phyloP scores from a whole-genome alignment of 2,329 filamentous ascomycete genomes.

The Chrysosporium keratinophilum region DNA sequence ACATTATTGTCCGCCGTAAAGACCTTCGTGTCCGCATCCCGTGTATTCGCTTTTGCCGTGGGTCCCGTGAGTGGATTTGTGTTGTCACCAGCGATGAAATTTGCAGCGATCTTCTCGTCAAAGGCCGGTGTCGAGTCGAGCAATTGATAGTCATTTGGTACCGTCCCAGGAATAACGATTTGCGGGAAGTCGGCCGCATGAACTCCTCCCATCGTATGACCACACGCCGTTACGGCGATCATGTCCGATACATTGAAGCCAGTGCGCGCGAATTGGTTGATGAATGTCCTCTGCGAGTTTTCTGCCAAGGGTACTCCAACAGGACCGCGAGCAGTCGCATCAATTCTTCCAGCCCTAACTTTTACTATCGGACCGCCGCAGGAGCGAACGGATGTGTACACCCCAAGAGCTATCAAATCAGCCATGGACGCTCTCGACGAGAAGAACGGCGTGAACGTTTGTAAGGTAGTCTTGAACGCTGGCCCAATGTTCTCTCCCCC shows the following conservation, averaged over 20 bases:
- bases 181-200: constrained; percentile 12
- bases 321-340: constrained; percentile 11
- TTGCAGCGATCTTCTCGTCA: constrained; percentile 13
- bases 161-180: constrained; percentile 7
- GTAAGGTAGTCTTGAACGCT: constrained; percentile 13
- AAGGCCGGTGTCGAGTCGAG: constrained; percentile 10
- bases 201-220: constrained; percentile 14
- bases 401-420: constrained; percentile 14
- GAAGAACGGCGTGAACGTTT: constrained; percentile 12
- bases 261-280: constrained; percentile 14
- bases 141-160: constrained; percentile 10
- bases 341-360: constrained; percentile 11
- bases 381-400: constrained; percentile 13
- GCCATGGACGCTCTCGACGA: constrained; percentile 13
- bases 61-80: constrained; percentile 10
- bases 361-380: constrained; percentile 14
- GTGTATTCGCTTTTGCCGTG: constrained; percentile 8
- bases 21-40: constrained; percentile 14
- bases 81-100: constrained; percentile 7
- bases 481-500: constrained; percentile 14
- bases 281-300: constrained; percentile 14
- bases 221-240: constrained; percentile 13
- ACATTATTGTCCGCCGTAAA: constrained; percentile 13
- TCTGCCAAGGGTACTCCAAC: constrained; percentile 13
- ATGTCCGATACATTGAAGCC: constrained; percentile 14